Percentiles rank a stretch among this genome's conserved stretches.
Conservation (phyloP, 176 grass and related monocot species). For the Phragmites australis region DNA sequence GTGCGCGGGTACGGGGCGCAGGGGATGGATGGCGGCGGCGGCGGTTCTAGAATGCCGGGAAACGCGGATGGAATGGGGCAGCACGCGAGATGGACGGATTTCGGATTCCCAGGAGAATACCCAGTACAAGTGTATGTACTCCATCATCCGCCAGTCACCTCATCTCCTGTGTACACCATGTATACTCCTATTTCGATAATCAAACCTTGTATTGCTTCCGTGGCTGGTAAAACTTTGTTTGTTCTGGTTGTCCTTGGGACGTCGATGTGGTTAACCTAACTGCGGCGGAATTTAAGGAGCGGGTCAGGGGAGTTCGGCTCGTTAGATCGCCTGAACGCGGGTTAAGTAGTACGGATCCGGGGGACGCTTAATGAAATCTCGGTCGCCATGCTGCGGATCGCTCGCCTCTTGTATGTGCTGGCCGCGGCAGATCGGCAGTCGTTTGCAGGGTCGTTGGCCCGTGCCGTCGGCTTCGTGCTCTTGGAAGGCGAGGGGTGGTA, state of each 20-base stretch:
- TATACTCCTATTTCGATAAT: too few species aligned
- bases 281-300: neutral
- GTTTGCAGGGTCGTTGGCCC: neutral
- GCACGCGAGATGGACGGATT: neutral
- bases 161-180: neutral
- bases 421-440: slow-evolving; percentile 6
- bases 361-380: neutral
- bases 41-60: slow-evolving; percentile 16
- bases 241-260: neutral
- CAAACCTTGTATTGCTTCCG: neutral
- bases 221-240: neutral
- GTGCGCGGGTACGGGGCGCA: neutral
- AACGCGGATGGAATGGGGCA: neutral
- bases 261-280: neutral
- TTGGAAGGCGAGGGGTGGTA: neutral
- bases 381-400: neutral
- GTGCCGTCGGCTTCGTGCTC: neutral
- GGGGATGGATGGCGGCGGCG: neutral
- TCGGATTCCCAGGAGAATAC: neutral
- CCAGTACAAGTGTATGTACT: too few species aligned
- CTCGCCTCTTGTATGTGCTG: neutral
- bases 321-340: neutral
- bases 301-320: neutral
- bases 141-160: neutral
- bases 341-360: too few species aligned